These are phyloP conservation scores for Myriosclerotinia curreyana DNA, from an alignment of 2,329 filamentous ascomycete genomes.

Conservation along the genomic window DNA sequence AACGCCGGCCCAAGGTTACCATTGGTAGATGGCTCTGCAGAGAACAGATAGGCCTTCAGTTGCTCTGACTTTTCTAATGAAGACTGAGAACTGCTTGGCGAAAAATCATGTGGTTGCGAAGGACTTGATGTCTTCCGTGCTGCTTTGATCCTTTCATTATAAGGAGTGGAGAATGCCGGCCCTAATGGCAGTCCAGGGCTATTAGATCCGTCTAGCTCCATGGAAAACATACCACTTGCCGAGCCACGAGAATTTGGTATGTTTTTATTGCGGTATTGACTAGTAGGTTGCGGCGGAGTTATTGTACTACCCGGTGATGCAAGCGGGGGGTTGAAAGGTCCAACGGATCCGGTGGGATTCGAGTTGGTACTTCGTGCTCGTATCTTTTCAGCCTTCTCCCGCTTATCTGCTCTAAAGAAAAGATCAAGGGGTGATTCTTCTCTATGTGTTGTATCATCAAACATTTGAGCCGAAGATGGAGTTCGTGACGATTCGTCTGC, in stretches of 20 bases:
- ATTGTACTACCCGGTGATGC: constrained; percentile 42
- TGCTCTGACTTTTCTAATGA: constrained; percentile 47
- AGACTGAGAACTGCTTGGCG: constrained; percentile 20
- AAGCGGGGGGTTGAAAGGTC: constrained; percentile 53
- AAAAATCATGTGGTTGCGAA: constrained; percentile 18
- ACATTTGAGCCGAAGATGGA: constrained; percentile 48
- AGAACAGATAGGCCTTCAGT: constrained; percentile 56
- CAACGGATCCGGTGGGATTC: constrained; percentile 44
- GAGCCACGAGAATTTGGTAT: constrained; percentile 47
- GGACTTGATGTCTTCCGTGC: constrained; percentile 41
- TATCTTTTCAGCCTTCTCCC: constrained; percentile 73
- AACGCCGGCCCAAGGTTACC: constrained; percentile 18
- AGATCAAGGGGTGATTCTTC: constrained; percentile 80
- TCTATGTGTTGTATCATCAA: constrained; percentile 52
- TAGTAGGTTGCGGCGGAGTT: constrained; percentile 35
- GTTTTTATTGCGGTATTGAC: constrained; percentile 40
- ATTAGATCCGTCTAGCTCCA: constrained; percentile 64
- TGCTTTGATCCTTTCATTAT: constrained; percentile 58
- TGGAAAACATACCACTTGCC: constrained; percentile 58
- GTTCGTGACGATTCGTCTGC: constrained; percentile 41
- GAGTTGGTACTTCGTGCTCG: constrained; percentile 54
- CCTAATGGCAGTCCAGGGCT: constrained; percentile 53
- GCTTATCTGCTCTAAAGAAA: constrained; percentile 83
- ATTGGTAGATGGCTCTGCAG: constrained; percentile 23
- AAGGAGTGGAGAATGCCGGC: constrained; percentile 66